These are phyloP conservation scores for Geoglossum cookeanum DNA, from an alignment of 2,329 filamentous ascomycete genomes.

Conservation along the genomic window DNA sequence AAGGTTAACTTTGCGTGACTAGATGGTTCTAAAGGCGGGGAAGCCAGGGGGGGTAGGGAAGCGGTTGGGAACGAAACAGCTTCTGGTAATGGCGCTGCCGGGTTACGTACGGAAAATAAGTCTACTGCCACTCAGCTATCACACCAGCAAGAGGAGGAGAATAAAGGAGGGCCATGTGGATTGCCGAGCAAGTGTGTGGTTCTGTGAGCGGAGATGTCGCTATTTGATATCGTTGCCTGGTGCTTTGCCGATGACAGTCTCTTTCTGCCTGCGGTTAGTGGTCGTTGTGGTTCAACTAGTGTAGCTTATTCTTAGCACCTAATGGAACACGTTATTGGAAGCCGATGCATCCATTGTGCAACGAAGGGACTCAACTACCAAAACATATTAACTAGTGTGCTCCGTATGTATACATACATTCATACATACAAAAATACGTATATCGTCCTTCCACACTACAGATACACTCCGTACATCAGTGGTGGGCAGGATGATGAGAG, in stretches of 20 bases:
- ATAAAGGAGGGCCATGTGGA: conserved; percentile 54
- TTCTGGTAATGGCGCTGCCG: conserved; percentile 14
- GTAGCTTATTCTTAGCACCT: not conserved
- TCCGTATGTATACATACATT: too few relatives aligned
- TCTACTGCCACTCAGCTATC: conserved; percentile 13
- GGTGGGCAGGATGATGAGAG: too few relatives aligned
- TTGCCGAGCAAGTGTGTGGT: conserved; percentile 57
- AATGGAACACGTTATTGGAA: not conserved
- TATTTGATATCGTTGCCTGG: not conserved
- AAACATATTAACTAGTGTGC: too few relatives aligned
- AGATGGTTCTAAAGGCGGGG: conserved; percentile 34
- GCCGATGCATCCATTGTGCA: not conserved
- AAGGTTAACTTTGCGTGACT: conserved; percentile 64
- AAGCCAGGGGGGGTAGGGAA: conserved; percentile 6
- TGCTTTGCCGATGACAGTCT: not conserved
- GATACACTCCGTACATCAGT: too few relatives aligned
- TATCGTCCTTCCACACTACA: too few relatives aligned
- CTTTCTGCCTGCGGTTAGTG: not conserved
- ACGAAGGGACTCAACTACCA: too few relatives aligned
- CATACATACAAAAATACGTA: too few relatives aligned
- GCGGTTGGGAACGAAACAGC: conserved; percentile 14
- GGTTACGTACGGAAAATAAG: conserved; percentile 8
- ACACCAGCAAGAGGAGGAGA: conserved; percentile 24
- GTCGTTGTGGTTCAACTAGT: not conserved
- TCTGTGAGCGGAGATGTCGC: conserved; percentile 24